Conservation (phyloP, 768 basidiomycete species). For the Russula dissimulans region DNA sequence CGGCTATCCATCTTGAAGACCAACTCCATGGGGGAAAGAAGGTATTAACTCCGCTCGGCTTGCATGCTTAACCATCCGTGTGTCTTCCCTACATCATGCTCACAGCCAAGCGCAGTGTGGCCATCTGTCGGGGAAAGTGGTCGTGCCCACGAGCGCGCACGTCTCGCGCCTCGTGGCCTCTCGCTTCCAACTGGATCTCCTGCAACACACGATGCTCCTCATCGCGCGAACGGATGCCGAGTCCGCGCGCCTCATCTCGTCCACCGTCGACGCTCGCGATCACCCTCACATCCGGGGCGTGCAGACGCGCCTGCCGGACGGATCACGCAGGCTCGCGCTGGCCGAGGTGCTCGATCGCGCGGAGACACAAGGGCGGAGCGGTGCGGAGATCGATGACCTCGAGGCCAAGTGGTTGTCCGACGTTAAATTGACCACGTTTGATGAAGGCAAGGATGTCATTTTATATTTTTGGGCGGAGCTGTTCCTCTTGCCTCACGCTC, state of each 20-base stretch:
- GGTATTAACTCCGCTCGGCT: slow-evolving; percentile 27
- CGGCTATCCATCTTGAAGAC: slow-evolving; percentile 89
- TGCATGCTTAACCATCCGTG: background rate
- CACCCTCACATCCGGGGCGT: slow-evolving; percentile 72
- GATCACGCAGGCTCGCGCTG: slow-evolving; percentile 39
- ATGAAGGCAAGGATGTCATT: slow-evolving; percentile 49
- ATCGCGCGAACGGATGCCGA: slow-evolving; percentile 93
- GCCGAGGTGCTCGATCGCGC: slow-evolving; percentile 65
- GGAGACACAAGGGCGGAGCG: slow-evolving; percentile 51
- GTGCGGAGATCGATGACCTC: slow-evolving; percentile 59
- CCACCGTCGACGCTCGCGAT: slow-evolving; percentile 73
- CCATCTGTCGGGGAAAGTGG: slow-evolving; percentile 84
- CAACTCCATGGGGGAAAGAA: slow-evolving; percentile 94
- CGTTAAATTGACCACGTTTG: slow-evolving; percentile 72
- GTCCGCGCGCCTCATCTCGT: slow-evolving; percentile 74
- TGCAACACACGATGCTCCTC: slow-evolving; percentile 79
- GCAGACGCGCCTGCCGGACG: slow-evolving; percentile 30
- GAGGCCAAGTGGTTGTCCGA: slow-evolving; percentile 67
- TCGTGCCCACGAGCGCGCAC: slow-evolving; percentile 86
- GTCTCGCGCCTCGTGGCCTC: slow-evolving; percentile 75
- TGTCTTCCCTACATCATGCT: background rate
- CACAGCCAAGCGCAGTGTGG: slow-evolving; percentile 45
- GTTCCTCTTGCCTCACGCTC: background rate
- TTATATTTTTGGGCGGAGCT: background rate
- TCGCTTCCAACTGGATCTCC: slow-evolving; percentile 84